These are phyloP conservation scores for Narthecium ossifragum DNA, from an alignment of 106 monocot species.

Conservation along the genomic window DNA sequence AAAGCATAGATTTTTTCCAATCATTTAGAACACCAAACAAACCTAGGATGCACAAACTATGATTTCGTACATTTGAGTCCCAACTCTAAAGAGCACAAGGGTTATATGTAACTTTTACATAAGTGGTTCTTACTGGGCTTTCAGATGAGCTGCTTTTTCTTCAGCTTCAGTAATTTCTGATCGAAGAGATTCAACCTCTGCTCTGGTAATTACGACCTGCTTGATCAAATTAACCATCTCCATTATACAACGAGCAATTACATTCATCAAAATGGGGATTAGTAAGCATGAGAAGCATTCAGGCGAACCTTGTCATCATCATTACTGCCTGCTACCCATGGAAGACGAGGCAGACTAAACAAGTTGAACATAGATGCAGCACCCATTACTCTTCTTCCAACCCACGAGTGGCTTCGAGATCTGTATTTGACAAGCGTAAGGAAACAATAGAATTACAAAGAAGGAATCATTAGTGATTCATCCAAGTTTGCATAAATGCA, in stretches of 20 bases:
- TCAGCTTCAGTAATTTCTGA: constrained; percentile 77
- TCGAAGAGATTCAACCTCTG: constrained; percentile 76
- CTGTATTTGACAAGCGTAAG: constrained; percentile 27
- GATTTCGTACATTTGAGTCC: not conserved
- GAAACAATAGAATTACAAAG: constrained; percentile 1
- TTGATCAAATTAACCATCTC: constrained; percentile 1
- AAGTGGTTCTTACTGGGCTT: constrained; percentile 75
- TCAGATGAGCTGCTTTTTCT: constrained; percentile 78
- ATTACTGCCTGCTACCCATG: constrained; percentile 36
- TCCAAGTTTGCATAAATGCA: not conserved
- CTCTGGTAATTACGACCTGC: constrained; percentile 59
- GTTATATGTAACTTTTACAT: not conserved
- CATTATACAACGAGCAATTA: not conserved
- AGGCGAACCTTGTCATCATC: constrained; percentile 54
- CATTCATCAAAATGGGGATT: not conserved
- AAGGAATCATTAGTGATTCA: constrained; percentile 3
- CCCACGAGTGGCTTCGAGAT: constrained; percentile 41
- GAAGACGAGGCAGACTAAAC: constrained; percentile 53
- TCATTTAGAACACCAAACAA: not conserved
- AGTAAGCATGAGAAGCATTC: not conserved
- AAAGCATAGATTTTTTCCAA: not conserved
- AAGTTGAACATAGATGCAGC: constrained; percentile 68
- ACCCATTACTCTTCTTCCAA: constrained; percentile 42
- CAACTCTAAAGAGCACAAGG: not conserved
- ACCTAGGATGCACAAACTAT: not conserved